These are phyloP conservation scores for Trifolium repens DNA, from an alignment of 306 rosid species.

Conservation along the genomic window DNA sequence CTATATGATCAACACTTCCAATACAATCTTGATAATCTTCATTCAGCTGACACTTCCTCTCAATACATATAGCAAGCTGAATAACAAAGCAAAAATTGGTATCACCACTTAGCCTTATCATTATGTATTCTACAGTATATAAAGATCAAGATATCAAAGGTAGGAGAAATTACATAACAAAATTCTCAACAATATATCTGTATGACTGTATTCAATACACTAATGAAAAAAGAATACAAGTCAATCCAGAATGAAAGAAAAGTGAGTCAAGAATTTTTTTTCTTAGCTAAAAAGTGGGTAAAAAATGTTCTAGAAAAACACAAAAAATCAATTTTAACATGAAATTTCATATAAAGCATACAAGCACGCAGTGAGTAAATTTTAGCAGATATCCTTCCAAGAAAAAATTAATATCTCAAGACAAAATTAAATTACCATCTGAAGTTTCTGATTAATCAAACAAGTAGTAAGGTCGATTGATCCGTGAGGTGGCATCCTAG, in stretches of 20 bases:
- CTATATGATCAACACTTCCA: slow-evolving; percentile 72
- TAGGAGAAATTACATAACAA: slow-evolving; percentile 29
- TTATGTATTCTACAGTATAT: slow-evolving; percentile 20
- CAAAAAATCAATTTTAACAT: slow-evolving; percentile 19
- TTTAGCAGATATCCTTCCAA: slow-evolving; percentile 40
- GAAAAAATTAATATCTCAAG: slow-evolving; percentile 52
- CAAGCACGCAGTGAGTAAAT: slow-evolving; percentile 23
- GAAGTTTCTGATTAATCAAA: slow-evolving; percentile 88
- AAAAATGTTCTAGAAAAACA: slow-evolving; percentile 31
- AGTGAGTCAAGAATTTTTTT: background rate
- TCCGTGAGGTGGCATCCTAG: slow-evolving; percentile 77
- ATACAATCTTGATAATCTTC: slow-evolving; percentile 94
- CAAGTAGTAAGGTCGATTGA: slow-evolving; percentile 85
- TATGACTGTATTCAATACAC: background rate
- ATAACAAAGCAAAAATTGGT: slow-evolving; percentile 40
- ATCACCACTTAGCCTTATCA: slow-evolving; percentile 36
- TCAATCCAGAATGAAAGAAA: slow-evolving; percentile 27
- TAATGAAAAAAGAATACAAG: slow-evolving; percentile 19
- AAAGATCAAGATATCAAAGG: slow-evolving; percentile 31
- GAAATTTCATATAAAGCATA: slow-evolving; percentile 18
- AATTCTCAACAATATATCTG: slow-evolving; percentile 22
- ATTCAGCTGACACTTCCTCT: slow-evolving; percentile 63
- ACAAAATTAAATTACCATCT: slow-evolving; percentile 67
- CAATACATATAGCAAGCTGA: slow-evolving; percentile 94
- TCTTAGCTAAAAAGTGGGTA: slow-evolving; percentile 6